Percentiles rank a stretch among this genome's conserved stretches.
Evolutionary conservation across 805 yeast genomes (phyloP).

Genomic region (Ogataea chonburiensis): DNA sequence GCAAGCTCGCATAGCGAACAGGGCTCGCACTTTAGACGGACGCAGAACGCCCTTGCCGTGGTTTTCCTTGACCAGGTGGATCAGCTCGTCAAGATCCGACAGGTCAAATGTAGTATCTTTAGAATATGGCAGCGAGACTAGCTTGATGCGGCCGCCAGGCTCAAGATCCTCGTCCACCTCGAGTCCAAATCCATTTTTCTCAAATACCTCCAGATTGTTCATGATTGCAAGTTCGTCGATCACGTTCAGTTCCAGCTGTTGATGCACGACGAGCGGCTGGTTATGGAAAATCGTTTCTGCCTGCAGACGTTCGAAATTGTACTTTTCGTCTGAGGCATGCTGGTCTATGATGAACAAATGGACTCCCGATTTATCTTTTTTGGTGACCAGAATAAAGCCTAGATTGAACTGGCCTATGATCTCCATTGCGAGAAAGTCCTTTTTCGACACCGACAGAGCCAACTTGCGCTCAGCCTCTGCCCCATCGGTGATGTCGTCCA

Average conservation of each 20-base stretch:
- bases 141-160: conserved; percentile 56
- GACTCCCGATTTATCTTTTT: conserved; percentile 32
- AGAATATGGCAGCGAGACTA: conserved; percentile 71
- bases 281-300: conserved; percentile 53
- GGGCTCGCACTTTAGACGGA: conserved; percentile 75
- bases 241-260: conserved; percentile 60
- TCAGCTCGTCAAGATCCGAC: conserved; percentile 73
- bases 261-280: conserved; percentile 69
- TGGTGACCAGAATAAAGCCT: conserved; percentile 84
- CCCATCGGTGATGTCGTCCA: conserved; percentile 46
- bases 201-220: conserved; percentile 57
- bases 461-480: conserved; percentile 57
- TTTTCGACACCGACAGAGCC: conserved; percentile 61
- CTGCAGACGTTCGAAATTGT: conserved; percentile 75
- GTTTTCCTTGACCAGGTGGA: conserved; percentile 61
- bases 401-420: conserved; percentile 91
- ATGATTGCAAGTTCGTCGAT: conserved; percentile 74
- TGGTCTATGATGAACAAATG: conserved; percentile 91
- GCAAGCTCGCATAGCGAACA: conserved; percentile 96
- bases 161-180: conserved; percentile 45
- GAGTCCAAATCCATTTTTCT: conserved; percentile 75
- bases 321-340: conserved; percentile 97
- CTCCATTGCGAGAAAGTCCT: conserved; percentile 72
- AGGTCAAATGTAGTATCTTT: conserved; percentile 65
- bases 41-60: conserved; percentile 45